phyloP scores from a whole-genome alignment of 1,139 yeast genomes.

The Pichia sp. region DNA sequence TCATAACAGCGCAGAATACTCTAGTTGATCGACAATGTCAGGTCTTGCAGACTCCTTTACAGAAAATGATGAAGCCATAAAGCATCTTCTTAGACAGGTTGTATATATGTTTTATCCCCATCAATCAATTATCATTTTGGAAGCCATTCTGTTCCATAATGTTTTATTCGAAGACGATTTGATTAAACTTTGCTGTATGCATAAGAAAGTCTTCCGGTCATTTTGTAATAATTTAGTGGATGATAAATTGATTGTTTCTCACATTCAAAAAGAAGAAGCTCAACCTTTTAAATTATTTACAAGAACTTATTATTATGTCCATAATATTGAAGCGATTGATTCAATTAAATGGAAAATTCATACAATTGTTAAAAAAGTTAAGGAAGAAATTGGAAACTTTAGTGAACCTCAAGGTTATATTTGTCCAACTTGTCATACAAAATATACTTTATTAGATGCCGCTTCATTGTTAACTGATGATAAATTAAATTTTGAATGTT shows the following conservation, averaged over 20 bases:
- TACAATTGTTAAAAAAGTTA: slow-evolving; percentile 67
- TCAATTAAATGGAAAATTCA: slow-evolving; percentile 96
- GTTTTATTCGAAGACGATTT: slow-evolving; percentile 94
- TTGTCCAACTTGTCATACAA: slow-evolving; percentile 79
- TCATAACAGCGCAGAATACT: neutral
- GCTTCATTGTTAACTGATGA: slow-evolving; percentile 75
- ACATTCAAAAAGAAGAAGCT: slow-evolving; percentile 79
- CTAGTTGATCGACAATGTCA: slow-evolving; percentile 5
- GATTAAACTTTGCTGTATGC: slow-evolving; percentile 71
- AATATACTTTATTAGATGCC: slow-evolving; percentile 83
- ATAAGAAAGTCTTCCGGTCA: slow-evolving; percentile 79
- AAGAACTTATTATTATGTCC: slow-evolving; percentile 80
- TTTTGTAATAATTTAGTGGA: slow-evolving; percentile 77
- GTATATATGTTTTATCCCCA: slow-evolving; percentile 83
- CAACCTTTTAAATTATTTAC: slow-evolving; percentile 62
- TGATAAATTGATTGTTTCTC: slow-evolving; percentile 63
- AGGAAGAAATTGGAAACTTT: slow-evolving; percentile 74
- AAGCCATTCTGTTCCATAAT: slow-evolving; percentile 84
- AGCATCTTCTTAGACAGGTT: slow-evolving; percentile 45
- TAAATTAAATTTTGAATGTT: slow-evolving; percentile 75
- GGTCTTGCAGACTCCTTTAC: slow-evolving; percentile 12
- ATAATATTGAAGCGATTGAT: slow-evolving; percentile 89
- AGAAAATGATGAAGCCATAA: slow-evolving; percentile 20
- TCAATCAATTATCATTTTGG: slow-evolving; percentile 77
- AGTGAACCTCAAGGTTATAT: slow-evolving; percentile 92